These are phyloP conservation scores for Fusarium subglutinans DNA, from an alignment of 2,329 filamentous ascomycete genomes.

Conservation along the genomic window DNA sequence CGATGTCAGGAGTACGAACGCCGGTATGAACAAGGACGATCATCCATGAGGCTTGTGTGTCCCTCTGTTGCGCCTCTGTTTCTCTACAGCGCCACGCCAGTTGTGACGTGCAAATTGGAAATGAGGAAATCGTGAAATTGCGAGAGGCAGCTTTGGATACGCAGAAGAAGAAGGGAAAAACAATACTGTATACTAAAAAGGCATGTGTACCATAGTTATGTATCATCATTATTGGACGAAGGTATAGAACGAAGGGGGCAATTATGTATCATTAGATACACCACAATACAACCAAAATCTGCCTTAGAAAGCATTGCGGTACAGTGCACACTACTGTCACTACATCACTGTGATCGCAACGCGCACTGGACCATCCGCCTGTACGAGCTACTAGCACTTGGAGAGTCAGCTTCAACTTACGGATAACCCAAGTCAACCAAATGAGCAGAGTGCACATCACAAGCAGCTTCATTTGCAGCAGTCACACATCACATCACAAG, in stretches of 20 bases:
- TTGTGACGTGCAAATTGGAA: background rate
- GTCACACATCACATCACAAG: background rate
- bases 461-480: background rate
- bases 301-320: too few species aligned
- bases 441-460: background rate
- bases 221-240: conserved; percentile 13
- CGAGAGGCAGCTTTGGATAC: background rate
- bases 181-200: conserved; percentile 7
- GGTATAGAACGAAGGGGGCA: background rate
- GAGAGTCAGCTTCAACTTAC: background rate
- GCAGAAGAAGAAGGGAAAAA: background rate
- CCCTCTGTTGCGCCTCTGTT: background rate
- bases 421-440: accelerated
- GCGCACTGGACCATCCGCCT: too few species aligned
- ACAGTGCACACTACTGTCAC: background rate
- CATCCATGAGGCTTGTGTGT: background rate
- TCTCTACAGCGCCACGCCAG: background rate
- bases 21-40: background rate
- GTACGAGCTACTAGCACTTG: background rate
- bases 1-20: background rate
- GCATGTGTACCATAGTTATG: conserved; percentile 21
- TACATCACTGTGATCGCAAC: too few species aligned
- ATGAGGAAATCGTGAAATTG: background rate
- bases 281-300: background rate
- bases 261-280: background rate